These are phyloP conservation scores for Pisolithus microcarpus DNA, from an alignment of 768 basidiomycete genomes.

Conservation along the genomic window DNA sequence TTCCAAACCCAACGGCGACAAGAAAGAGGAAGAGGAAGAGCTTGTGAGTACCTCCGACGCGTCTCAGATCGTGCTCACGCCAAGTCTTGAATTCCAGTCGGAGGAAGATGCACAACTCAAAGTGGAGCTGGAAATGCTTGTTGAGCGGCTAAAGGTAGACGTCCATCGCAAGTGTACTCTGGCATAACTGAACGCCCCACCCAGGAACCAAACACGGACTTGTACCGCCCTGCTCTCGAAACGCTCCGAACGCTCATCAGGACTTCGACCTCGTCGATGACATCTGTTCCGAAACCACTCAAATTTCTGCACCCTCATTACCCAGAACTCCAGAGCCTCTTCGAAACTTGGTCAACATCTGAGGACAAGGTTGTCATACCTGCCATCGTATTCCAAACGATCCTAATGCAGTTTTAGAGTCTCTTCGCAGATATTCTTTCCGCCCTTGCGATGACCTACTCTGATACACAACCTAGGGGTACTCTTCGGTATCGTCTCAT, in stretches of 20 bases:
- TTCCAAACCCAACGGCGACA: conserved; percentile 48
- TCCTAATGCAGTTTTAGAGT: conserved; percentile 42
- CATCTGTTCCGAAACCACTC: conserved; percentile 95
- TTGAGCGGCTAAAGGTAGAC: conserved; percentile 84
- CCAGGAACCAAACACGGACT: conserved; percentile 79
- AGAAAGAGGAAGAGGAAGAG: conserved; percentile 58
- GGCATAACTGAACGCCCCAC: conserved; percentile 11
- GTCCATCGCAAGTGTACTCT: conserved; percentile 1
- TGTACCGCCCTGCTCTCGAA: conserved; percentile 89
- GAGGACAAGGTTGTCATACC: conserved; percentile 56
- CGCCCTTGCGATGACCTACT: conserved; percentile 99
- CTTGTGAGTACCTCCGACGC: conserved; percentile 49
- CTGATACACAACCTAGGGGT: conserved; percentile 93
- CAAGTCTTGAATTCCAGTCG: conserved; percentile 43
- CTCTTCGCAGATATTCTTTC: conserved; percentile 96
- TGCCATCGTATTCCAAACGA: not conserved
- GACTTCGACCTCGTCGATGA: conserved; percentile 98
- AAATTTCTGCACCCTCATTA: conserved; percentile 97
- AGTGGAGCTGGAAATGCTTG: conserved; percentile 93
- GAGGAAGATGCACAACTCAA: conserved; percentile 94
- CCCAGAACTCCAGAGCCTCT: conserved; percentile 74
- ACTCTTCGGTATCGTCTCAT: conserved; percentile 90
- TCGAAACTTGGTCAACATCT: conserved; percentile 73
- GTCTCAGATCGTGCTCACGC: conserved; percentile 5
- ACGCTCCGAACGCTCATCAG: conserved; percentile 88